phyloP scores from a whole-genome alignment of 2,329 filamentous ascomycete genomes.

The Hawksworthiomyces lignivorus region DNA sequence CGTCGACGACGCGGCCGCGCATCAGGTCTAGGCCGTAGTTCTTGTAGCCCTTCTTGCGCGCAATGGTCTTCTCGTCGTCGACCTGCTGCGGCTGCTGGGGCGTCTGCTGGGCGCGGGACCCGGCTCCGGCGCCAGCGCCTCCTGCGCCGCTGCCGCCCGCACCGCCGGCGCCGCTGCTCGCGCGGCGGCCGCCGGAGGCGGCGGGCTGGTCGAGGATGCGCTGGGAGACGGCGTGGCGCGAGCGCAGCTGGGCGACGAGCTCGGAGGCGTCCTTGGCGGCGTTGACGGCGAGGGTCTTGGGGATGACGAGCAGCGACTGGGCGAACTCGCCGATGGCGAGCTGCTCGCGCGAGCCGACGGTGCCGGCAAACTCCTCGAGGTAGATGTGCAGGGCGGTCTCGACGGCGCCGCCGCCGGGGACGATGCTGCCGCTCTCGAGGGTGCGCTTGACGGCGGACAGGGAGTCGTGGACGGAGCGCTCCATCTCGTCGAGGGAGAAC shows the following conservation, averaged over 20 bases:
- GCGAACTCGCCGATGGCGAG: conserved; percentile 97
- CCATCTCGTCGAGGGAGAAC: conserved; percentile 97
- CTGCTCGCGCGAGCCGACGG: conserved; percentile 93
- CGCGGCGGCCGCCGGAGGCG: conserved; percentile 2
- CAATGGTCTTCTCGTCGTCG: conserved; percentile 81
- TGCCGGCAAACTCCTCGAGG: conserved; percentile 96
- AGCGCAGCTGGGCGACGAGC: conserved; percentile 89
- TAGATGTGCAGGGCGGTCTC: conserved; percentile 99
- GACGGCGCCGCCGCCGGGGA: conserved; percentile 91
- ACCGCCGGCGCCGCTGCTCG: neutral
- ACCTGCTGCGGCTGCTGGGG: conserved; percentile 28
- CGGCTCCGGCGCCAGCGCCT: neutral
- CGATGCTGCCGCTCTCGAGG: conserved; percentile 91
- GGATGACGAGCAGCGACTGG: conserved; percentile 85
- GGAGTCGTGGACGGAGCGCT: conserved; percentile 95
- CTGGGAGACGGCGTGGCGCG: conserved; percentile 88
- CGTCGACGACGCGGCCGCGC: conserved; percentile 85
- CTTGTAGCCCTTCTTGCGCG: conserved; percentile 94
- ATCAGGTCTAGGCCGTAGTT: conserved; percentile 93
- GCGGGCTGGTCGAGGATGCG: conserved; percentile 62
- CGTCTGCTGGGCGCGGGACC: conserved; percentile 2
- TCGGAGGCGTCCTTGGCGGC: conserved; percentile 95
- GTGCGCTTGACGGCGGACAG: conserved; percentile 96
- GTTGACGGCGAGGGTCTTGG: conserved; percentile 94
- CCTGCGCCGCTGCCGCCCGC: neutral